phyloP scores from a whole-genome alignment of 2,329 filamentous ascomycete species.

The Aspergillus ochraceoroseus region DNA sequence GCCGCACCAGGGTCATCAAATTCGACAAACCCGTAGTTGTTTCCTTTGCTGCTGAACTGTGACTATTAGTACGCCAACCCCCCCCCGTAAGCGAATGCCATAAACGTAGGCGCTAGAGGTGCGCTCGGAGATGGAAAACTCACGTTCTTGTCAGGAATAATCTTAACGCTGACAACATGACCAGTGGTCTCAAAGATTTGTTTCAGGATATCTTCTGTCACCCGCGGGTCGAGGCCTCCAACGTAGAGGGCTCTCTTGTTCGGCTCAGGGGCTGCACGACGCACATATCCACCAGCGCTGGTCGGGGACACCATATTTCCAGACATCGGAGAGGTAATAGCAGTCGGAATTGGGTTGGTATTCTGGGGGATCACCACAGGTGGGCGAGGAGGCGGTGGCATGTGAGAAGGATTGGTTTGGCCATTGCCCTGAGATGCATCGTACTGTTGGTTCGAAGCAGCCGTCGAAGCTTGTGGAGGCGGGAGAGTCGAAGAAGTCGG shows the following conservation, averaged over 20 bases:
- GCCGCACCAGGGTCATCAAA: slow-evolving; percentile 96
- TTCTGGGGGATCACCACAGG: slow-evolving; percentile 86
- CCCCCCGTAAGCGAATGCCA: not conserved
- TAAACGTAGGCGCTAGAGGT: no score
- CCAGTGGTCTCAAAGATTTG: slow-evolving; percentile 99
- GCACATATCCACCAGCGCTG: slow-evolving; percentile 72
- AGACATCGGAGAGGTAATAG: slow-evolving; percentile 82
- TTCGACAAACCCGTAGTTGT: slow-evolving; percentile 98
- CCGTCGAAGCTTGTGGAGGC: slow-evolving; percentile 62
- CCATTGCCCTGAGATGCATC: slow-evolving; percentile 66
- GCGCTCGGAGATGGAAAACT: slow-evolving; percentile 42
- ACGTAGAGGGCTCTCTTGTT: slow-evolving; percentile 98
- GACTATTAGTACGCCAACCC: slow-evolving; percentile 19
- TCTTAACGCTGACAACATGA: slow-evolving; percentile 97
- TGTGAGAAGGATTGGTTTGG: slow-evolving; percentile 66
- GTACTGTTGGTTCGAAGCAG: slow-evolving; percentile 65
- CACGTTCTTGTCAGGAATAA: slow-evolving; percentile 99
- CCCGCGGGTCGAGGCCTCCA: slow-evolving; percentile 86
- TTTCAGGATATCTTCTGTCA: slow-evolving; percentile 91
- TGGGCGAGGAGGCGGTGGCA: slow-evolving; percentile 85
- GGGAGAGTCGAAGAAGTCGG: slow-evolving; percentile 62
- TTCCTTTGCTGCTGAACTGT: slow-evolving; percentile 74
- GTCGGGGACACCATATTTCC: slow-evolving; percentile 77
- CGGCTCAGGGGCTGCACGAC: slow-evolving; percentile 90
- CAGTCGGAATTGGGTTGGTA: slow-evolving; percentile 89